A percentile compares a stretch with the other conserved stretches of the same genome.
These are phyloP conservation scores for Citrus reticulata DNA, from an alignment of 345 rosid genomes.

Conservation along the genomic window DNA sequence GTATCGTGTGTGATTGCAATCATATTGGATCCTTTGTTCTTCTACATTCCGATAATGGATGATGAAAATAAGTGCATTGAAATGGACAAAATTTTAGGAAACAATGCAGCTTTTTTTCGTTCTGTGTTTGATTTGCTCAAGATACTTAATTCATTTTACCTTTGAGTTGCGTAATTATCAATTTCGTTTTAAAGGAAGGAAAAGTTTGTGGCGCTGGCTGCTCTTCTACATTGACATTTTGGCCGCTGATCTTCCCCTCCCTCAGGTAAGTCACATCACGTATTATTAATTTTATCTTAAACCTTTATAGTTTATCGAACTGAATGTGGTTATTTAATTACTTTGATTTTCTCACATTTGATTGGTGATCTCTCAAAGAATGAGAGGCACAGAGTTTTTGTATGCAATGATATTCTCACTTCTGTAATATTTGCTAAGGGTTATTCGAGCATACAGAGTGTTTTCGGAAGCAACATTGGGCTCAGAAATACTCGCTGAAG, in stretches of 20 bases:
- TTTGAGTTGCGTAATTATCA: neutral
- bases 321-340: neutral
- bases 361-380: too few species aligned
- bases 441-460: neutral
- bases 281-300: neutral
- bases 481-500: neutral
- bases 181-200: neutral
- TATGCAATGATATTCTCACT: too few species aligned
- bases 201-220: neutral
- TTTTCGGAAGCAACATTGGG: neutral
- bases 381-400: too few species aligned
- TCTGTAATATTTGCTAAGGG: neutral
- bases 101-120: neutral
- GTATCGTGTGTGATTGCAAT: neutral
- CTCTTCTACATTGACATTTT: neutral
- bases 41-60: slow-evolving; percentile 1
- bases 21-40: slow-evolving; percentile 14
- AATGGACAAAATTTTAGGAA: neutral
- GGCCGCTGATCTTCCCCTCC: neutral
- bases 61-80: slow-evolving; percentile 4
- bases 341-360: neutral
- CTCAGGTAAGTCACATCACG: neutral
- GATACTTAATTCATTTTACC: neutral
- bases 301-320: neutral
- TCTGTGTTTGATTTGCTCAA: neutral